These are phyloP conservation scores for Mycena belliarum DNA, from an alignment of 768 basidiomycete genomes.

Conservation along the genomic window DNA sequence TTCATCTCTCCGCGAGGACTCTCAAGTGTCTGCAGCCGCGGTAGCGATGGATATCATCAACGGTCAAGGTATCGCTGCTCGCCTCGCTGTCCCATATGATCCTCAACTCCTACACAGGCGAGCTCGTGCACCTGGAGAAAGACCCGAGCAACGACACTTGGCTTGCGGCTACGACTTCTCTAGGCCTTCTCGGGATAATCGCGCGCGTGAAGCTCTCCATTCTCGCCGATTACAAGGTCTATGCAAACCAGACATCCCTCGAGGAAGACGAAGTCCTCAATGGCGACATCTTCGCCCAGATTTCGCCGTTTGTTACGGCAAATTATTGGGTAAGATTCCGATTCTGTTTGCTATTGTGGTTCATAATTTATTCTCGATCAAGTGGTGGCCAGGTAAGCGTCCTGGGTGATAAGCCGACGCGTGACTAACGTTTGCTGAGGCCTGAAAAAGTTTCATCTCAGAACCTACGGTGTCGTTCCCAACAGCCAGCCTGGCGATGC, in stretches of 20 bases:
- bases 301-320: conserved; percentile 39
- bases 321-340: conserved; percentile 35
- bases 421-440: conserved; percentile 18
- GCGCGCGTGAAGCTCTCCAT: conserved; percentile 34
- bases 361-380: too few relatives aligned
- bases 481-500: conserved; percentile 29
- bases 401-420: neutral
- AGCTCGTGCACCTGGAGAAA: conserved; percentile 34
- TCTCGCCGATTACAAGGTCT: conserved; percentile 38
- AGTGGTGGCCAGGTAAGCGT: conserved; percentile 36
- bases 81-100: neutral
- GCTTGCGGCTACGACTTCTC: conserved; percentile 39
- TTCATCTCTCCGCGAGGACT: conserved; percentile 39
- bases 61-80: conserved; percentile 28
- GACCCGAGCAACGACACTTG: conserved; percentile 34
- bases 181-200: conserved; percentile 37
- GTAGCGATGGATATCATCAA: conserved; percentile 38
- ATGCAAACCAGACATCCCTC: conserved; percentile 34
- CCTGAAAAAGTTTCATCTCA: conserved; percentile 36
- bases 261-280: conserved; percentile 34
- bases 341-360: neutral
- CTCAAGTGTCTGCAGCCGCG: conserved; percentile 37
- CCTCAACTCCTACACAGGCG: conserved; percentile 23
- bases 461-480: conserved; percentile 35
- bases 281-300: conserved; percentile 32